A percentile compares a stretch with the other conserved stretches of the same genome.
Conservation (phyloP, 768 basidiomycete genomes). For the Sporobolomyces pararoseus region DNA sequence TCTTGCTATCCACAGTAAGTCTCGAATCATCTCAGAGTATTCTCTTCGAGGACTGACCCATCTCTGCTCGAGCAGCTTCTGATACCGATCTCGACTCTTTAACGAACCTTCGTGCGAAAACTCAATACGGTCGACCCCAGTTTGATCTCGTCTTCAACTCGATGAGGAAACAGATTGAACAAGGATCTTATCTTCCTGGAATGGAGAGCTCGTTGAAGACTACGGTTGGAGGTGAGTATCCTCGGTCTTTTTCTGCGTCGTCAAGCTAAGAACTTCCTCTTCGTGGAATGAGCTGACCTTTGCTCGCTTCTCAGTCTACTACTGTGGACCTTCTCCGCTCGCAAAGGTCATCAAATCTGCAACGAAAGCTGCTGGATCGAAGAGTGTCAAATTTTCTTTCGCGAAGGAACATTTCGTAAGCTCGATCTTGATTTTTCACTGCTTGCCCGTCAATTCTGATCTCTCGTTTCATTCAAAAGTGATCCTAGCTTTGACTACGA, state of each 20-base stretch:
- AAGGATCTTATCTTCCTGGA: conserved; percentile 73
- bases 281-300: not conserved
- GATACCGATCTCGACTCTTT: conserved; percentile 80
- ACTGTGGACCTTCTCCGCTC: conserved; percentile 58
- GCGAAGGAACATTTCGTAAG: conserved; percentile 62
- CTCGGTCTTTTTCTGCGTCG: too few relatives aligned
- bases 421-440: not conserved
- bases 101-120: conserved; percentile 79
- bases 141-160: conserved; percentile 76
- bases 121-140: conserved; percentile 87
- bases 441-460: too few relatives aligned
- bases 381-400: conserved; percentile 66
- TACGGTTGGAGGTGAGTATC: conserved; percentile 55
- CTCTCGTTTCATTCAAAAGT: too few relatives aligned
- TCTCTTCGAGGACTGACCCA: not conserved
- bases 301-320: conserved; percentile 27
- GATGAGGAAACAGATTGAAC: conserved; percentile 73
- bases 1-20: conserved; percentile 69
- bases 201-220: conserved; percentile 73
- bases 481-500: too few relatives aligned
- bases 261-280: too few relatives aligned
- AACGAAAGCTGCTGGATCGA: conserved; percentile 51
- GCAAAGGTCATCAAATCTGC: conserved; percentile 70
- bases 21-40: not conserved
- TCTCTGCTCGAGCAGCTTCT: not conserved